Evolutionary conservation across 2,329 filamentous ascomycete species (phyloP).

Genomic region (Orbilia ellipsospora): DNA sequence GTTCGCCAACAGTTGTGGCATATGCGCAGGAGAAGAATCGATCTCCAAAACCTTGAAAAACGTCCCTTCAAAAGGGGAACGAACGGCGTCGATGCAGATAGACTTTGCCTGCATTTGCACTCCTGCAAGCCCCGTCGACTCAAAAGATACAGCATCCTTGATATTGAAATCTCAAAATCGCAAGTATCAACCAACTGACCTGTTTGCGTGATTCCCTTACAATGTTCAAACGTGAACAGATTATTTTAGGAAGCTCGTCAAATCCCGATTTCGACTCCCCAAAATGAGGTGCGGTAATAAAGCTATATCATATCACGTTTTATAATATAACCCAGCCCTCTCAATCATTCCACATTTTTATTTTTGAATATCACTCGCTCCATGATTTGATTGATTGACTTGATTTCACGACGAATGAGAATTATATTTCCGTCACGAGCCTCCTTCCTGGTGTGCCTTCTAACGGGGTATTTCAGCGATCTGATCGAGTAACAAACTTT

Average conservation of each 20-base stretch:
- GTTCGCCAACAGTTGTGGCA: neutral
- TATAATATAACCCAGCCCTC: conserved; percentile 29
- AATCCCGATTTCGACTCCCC: neutral
- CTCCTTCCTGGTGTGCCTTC: neutral
- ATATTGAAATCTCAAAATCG: conserved; percentile 21
- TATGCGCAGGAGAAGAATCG: neutral
- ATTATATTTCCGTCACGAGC: conserved; percentile 17
- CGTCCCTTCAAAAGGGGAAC: neutral
- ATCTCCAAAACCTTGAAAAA: too few species aligned
- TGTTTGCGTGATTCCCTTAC: too few species aligned
- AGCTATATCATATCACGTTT: conserved; percentile 33
- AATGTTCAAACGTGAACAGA: neutral
- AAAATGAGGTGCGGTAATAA: conserved; percentile 24
- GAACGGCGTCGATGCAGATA: too few species aligned
- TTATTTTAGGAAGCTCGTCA: conserved; percentile 39
- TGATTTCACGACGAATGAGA: too few species aligned
- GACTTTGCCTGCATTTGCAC: too few species aligned
- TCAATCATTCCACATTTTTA: neutral
- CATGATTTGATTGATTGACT: neutral
- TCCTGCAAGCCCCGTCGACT: too few species aligned
- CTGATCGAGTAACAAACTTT: neutral
- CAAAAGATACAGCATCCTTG: neutral
- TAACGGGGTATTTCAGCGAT: too few species aligned
- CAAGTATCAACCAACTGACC: conserved; percentile 4
- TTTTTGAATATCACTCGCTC: conserved; percentile 5